A percentile compares a stretch with the other conserved stretches of the same genome.
These are phyloP conservation scores for Calonectria hawksworthii DNA, from an alignment of 2,329 filamentous ascomycete species.

Conservation along the genomic window DNA sequence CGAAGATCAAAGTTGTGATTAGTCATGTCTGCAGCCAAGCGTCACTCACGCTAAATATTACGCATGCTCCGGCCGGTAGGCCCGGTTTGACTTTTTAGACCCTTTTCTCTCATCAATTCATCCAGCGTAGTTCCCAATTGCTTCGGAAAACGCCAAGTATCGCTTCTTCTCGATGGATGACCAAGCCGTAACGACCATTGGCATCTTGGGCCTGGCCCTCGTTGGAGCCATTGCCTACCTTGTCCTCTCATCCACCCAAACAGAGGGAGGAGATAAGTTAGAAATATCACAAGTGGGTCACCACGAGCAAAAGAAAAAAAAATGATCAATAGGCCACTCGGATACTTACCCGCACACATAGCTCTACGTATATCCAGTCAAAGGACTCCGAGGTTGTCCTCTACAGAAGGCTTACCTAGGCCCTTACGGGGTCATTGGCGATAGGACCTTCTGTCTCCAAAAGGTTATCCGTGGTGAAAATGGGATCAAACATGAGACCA, in stretches of 20 bases:
- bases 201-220: constrained; percentile 13
- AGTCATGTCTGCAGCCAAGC: not conserved
- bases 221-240: not conserved
- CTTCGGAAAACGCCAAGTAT: not conserved
- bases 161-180: not conserved
- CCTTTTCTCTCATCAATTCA: not conserved
- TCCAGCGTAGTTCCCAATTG: not conserved
- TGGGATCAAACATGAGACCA: constrained; percentile 31
- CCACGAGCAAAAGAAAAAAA: not conserved
- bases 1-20: not conserved
- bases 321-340: not conserved
- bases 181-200: not conserved
- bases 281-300: constrained; percentile 35
- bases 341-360: not conserved
- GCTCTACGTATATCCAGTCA: constrained; percentile 44
- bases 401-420: constrained; percentile 29
- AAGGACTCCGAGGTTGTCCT: constrained; percentile 35
- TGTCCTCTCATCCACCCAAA: not conserved
- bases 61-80: not conserved
- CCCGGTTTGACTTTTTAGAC: not conserved
- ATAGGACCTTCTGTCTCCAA: constrained; percentile 42
- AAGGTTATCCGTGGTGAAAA: constrained; percentile 27
- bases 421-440: constrained; percentile 35
- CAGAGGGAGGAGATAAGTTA: constrained; percentile 1
- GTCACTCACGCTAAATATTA: not conserved